phyloP scores from a whole-genome alignment of 2,329 filamentous ascomycete genomes.

The Pseudogymnoascus sp. region DNA sequence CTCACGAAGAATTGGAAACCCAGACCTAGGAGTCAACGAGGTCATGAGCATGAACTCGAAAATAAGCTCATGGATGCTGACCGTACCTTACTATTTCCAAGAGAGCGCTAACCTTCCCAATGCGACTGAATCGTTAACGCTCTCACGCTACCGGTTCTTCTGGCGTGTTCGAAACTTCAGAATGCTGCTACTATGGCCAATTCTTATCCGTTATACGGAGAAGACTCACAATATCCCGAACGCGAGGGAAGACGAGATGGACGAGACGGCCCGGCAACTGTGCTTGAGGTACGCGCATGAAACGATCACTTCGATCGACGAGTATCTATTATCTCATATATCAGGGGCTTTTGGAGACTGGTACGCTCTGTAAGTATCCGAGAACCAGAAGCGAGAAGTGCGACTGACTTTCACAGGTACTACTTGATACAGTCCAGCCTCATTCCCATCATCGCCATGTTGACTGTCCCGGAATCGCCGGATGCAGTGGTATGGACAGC shows the following conservation, averaged over 20 bases:
- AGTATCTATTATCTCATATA: neutral
- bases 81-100: neutral
- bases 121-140: neutral
- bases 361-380: neutral
- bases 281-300: neutral
- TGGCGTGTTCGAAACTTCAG: neutral
- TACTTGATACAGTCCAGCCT: neutral
- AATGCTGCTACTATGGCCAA: neutral
- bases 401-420: neutral
- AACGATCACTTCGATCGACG: neutral
- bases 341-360: neutral
- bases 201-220: neutral
- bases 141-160: neutral
- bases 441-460: neutral
- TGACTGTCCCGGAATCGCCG: neutral
- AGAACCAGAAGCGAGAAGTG: neutral
- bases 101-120: neutral
- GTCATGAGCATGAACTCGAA: neutral
- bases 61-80: neutral
- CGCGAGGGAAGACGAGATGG: neutral
- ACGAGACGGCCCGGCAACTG: neutral
- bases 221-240: neutral
- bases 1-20: neutral
- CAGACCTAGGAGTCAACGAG: neutral
- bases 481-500: neutral